phyloP scores from a whole-genome alignment of 208 protist genomes.

The Leishmania mexicana region DNA sequence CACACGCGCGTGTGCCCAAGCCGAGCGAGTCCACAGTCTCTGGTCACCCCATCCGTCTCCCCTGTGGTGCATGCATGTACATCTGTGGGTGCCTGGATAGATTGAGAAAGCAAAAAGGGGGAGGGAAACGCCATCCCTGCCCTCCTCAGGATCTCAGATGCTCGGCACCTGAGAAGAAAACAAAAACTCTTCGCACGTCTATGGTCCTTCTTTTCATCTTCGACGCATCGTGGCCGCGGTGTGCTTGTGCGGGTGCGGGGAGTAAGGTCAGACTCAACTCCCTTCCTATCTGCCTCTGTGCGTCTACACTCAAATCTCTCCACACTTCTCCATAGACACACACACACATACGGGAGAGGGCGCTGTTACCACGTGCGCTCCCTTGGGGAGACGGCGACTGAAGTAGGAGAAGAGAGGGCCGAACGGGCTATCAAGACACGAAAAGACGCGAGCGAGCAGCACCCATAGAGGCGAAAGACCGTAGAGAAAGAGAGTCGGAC shows the following conservation, averaged over 20 bases:
- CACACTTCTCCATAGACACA: not conserved
- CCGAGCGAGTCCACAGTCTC: not conserved
- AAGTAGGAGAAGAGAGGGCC: not conserved
- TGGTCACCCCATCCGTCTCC: not conserved
- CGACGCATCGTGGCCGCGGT: not conserved
- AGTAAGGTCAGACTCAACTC: not conserved
- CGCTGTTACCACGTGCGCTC: not conserved
- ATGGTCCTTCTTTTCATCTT: not conserved
- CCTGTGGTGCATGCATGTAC: not conserved
- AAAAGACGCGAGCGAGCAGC: not conserved
- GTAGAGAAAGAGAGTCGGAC: not conserved
- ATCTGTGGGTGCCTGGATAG: not conserved
- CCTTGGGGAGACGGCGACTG: not conserved
- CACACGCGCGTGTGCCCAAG: not conserved
- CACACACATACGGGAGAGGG: not conserved
- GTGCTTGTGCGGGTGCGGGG: not conserved
- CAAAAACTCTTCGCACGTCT: not conserved
- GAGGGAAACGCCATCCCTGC: not conserved
- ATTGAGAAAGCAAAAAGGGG: too few species aligned
- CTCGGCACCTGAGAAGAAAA: not conserved
- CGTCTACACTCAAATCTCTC: not conserved
- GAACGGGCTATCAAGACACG: not conserved
- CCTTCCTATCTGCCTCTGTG: not conserved
- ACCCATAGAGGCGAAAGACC: not conserved
- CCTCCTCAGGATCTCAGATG: not conserved